These are phyloP conservation scores for Yamadazyma mexicana DNA, from an alignment of 1,139 yeast species.

Conservation along the genomic window DNA sequence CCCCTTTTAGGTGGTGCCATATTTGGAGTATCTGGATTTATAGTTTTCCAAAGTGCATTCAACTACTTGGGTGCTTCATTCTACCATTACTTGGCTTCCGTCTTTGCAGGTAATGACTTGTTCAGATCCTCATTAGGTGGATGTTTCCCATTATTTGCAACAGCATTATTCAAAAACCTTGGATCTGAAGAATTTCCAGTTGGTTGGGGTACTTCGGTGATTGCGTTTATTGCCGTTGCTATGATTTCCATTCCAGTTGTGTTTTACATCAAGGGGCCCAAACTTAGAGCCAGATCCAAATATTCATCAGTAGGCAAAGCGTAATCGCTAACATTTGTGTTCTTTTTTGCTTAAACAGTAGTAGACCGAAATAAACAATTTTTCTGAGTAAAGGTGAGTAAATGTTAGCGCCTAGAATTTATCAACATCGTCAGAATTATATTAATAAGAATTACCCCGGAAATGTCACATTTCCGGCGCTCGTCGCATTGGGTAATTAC, in stretches of 20 bases:
- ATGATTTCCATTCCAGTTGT: slow-evolving; percentile 69
- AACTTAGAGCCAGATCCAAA: slow-evolving; percentile 47
- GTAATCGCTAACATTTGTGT: too few relatives aligned
- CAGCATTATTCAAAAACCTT: slow-evolving; percentile 46
- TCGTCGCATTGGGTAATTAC: too few relatives aligned
- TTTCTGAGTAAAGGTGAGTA: too few relatives aligned
- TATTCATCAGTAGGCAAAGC: slow-evolving; percentile 36
- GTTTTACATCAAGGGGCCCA: slow-evolving; percentile 28
- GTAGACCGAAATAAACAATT: too few relatives aligned
- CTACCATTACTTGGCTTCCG: slow-evolving; percentile 34
- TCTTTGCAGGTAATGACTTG: slow-evolving; percentile 31
- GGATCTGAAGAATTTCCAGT: slow-evolving; percentile 36
- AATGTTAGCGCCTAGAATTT: too few relatives aligned
- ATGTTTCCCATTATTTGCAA: slow-evolving; percentile 31
- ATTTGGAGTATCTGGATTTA: slow-evolving; percentile 29
- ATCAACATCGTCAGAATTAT: too few relatives aligned
- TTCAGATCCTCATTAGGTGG: slow-evolving; percentile 30
- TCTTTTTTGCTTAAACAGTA: too few relatives aligned
- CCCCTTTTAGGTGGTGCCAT: slow-evolving; percentile 31
- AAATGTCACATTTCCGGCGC: too few relatives aligned
- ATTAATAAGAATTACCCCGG: too few relatives aligned
- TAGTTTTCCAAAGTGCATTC: slow-evolving; percentile 33
- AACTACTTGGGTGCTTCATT: slow-evolving; percentile 67
- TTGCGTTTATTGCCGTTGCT: slow-evolving; percentile 55
- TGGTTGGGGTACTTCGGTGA: slow-evolving; percentile 66